A percentile compares a stretch with the other conserved stretches of the same genome.
phyloP scores from a whole-genome alignment of 495 filamentous ascomycete genomes.

The Podospora fimiseda region DNA sequence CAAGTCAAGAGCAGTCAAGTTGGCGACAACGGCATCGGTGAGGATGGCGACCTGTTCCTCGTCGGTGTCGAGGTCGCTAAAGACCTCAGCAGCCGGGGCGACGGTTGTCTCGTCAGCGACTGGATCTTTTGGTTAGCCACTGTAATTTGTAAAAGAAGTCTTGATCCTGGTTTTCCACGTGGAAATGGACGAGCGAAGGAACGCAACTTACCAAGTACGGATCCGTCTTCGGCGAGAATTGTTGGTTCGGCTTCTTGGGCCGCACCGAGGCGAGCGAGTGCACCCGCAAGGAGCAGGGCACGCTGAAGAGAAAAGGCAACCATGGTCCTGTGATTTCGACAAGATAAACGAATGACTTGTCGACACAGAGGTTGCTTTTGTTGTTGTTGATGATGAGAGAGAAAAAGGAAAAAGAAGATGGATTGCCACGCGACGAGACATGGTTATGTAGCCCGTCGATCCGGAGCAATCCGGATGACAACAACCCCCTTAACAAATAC shows the following conservation, averaged over 20 bases:
- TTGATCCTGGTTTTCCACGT: background rate
- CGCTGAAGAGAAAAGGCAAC: constrained; percentile 7
- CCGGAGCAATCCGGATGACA: background rate
- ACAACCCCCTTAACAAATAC: constrained; percentile 6
- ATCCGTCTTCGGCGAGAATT: constrained; percentile 1
- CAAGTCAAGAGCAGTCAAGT: constrained; percentile 11
- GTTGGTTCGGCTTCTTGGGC: constrained; percentile 5
- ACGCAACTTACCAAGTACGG: constrained; percentile 4
- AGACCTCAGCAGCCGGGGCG: constrained; percentile 8
- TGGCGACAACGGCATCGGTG: constrained; percentile 16
- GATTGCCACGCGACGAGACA: constrained; percentile 2
- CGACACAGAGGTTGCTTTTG: background rate
- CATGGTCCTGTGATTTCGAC: constrained; percentile 5
- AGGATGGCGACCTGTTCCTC: constrained; percentile 6
- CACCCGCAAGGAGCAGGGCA: constrained; percentile 10
- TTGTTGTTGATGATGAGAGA: background rate
- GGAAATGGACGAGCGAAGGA: background rate
- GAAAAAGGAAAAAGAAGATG: background rate
- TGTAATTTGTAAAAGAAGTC: too few species aligned
- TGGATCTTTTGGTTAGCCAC: background rate
- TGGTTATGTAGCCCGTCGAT: constrained; percentile 5
- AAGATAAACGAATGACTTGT: constrained; percentile 10
- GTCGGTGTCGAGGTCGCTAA: background rate
- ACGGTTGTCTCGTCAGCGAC: constrained; percentile 13
- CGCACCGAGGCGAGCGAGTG: constrained; percentile 2